phyloP scores from a whole-genome alignment of 345 rosid genomes.

The Eucalyptus camaldulensis region DNA sequence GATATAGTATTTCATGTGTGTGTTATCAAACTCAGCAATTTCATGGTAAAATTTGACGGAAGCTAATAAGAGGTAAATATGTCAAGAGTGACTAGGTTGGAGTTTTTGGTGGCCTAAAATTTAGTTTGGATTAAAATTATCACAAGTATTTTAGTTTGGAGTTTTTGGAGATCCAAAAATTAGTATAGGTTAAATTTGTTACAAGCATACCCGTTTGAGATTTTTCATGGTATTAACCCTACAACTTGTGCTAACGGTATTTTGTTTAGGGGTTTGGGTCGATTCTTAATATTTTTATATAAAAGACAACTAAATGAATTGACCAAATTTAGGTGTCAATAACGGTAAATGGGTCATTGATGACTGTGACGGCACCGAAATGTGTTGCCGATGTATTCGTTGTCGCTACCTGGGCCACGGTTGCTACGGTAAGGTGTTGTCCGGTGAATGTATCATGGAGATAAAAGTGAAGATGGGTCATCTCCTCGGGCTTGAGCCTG shows the following conservation, averaged over 20 bases:
- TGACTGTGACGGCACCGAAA: rapidly evolving
- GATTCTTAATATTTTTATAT: too few relatives aligned
- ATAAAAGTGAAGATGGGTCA: slow-evolving; percentile 25
- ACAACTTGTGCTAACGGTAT: rapidly evolving
- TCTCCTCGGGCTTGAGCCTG: not conserved
- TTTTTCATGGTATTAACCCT: not conserved
- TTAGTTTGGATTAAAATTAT: not conserved
- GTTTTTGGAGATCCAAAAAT: too few relatives aligned
- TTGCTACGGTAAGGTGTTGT: slow-evolving; percentile 3
- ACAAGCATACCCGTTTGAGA: rapidly evolving
- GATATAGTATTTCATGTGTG: too few relatives aligned
- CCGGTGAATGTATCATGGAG: slow-evolving; percentile 10
- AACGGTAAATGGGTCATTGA: too few relatives aligned
- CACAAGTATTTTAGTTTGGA: too few relatives aligned
- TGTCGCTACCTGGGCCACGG: not conserved
- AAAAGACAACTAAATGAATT: too few relatives aligned
- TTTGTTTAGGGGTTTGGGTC: not conserved
- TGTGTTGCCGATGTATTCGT: too few relatives aligned
- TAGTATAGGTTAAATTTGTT: rapidly evolving
- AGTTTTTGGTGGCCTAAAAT: not conserved
- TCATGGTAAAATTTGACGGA: not conserved
- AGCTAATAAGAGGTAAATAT: not conserved
- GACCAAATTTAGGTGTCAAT: not conserved
- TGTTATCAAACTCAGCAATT: too few relatives aligned
- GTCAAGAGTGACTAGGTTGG: not conserved